Conservation (phyloP, 2,329 filamentous ascomycete genomes). For the Fusarium abutilonis region DNA sequence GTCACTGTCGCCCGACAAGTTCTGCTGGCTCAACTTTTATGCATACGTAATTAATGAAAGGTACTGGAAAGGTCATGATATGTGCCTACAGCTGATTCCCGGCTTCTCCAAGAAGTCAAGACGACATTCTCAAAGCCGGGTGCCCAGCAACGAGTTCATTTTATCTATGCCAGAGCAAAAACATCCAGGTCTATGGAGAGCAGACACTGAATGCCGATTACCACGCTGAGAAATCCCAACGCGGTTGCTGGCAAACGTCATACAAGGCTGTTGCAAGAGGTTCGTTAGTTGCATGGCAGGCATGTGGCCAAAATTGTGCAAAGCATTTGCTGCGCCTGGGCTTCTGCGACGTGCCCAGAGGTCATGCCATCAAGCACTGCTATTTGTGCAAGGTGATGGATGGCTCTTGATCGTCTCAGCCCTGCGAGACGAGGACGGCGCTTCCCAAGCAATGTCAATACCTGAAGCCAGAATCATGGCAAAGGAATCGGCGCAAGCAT, state of each 20-base stretch:
- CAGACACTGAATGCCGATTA: constrained; percentile 62
- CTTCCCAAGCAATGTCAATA: constrained; percentile 4
- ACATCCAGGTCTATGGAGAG: constrained; percentile 60
- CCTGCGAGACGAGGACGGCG: constrained; percentile 3
- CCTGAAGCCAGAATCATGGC: constrained; percentile 17
- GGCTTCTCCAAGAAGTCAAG: constrained; percentile 63
- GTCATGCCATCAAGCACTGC: constrained; percentile 18
- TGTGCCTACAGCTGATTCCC: constrained; percentile 71
- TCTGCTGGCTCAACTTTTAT: neutral
- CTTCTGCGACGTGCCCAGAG: neutral
- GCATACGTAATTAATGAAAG: too few species aligned
- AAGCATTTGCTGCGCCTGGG: constrained; percentile 3
- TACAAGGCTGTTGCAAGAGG: neutral
- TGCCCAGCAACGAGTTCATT: constrained; percentile 64
- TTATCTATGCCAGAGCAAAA: constrained; percentile 67
- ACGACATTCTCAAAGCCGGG: constrained; percentile 64
- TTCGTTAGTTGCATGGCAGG: constrained; percentile 16
- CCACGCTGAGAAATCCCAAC: constrained; percentile 48
- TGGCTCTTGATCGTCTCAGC: neutral
- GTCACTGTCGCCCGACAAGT: constrained; percentile 2
- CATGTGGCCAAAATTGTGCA: constrained; percentile 3
- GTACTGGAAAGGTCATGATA: constrained; percentile 29
- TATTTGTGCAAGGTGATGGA: neutral
- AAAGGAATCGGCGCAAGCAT: constrained; percentile 4
- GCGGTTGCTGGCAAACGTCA: constrained; percentile 50